A percentile compares a stretch with the other conserved stretches of the same genome.
phyloP scores from a whole-genome alignment of 225 moss, liverwort and hornwort species.

The Polytrichum formosum region DNA sequence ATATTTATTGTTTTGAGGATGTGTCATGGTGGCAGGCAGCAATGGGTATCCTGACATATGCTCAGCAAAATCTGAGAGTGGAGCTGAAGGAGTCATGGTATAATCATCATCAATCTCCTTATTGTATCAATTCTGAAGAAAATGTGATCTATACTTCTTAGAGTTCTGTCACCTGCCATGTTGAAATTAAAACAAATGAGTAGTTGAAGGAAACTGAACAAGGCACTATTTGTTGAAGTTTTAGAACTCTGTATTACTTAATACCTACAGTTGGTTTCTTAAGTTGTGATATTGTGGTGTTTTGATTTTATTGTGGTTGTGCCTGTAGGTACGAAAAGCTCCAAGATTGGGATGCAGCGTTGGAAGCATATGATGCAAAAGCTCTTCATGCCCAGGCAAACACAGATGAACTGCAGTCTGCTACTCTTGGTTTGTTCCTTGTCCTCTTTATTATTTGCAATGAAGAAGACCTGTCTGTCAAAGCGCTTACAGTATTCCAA shows the following conservation, averaged over 20 bases:
- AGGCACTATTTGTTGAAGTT: no score
- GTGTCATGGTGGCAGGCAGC: slow-evolving; percentile 66
- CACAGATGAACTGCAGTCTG: slow-evolving; percentile 70
- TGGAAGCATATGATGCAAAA: slow-evolving; percentile 69
- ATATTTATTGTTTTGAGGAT: not conserved
- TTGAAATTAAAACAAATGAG: no score
- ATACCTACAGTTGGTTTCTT: no score
- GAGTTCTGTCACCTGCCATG: no score
- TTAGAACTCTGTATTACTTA: no score
- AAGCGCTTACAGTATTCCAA: no score
- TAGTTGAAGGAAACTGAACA: no score
- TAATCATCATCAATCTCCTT: not conserved
- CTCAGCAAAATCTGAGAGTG: slow-evolving; percentile 69
- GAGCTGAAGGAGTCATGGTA: slow-evolving; percentile 95
- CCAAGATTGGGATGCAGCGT: slow-evolving; percentile 88
- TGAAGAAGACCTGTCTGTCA: no score
- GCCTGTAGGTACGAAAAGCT: slow-evolving; percentile 90
- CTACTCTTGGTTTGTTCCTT: slow-evolving; percentile 66
- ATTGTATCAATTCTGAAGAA: no score
- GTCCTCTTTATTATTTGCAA: no score
- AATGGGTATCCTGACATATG: slow-evolving; percentile 88
- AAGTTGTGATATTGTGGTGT: not conserved
- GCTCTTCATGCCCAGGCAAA: slow-evolving; percentile 41
- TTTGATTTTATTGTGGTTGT: slow-evolving; percentile 9
- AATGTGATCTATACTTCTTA: no score